Evolutionary conservation across 225 moss, liverwort and hornwort species (phyloP).

Genomic region (Rhytidiadelphus loreus): DNA sequence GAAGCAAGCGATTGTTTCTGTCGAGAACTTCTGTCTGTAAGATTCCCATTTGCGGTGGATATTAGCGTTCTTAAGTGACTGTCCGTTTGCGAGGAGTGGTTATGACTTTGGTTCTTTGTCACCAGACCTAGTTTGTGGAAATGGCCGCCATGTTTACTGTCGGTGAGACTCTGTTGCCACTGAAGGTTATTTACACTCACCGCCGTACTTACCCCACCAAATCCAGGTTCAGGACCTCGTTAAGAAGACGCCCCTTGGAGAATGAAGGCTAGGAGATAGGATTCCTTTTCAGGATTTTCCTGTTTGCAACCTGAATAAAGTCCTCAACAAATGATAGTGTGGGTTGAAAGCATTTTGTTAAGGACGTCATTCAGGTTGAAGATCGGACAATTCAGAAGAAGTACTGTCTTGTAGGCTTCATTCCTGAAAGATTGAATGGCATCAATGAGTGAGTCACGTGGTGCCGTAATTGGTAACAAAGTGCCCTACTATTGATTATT

Average conservation of each 20-base stretch:
- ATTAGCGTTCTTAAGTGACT: not conserved
- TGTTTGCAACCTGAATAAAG: not conserved
- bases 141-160: not conserved
- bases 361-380: not conserved
- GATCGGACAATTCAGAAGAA: not conserved
- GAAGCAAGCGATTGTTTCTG: not conserved
- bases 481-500: not conserved
- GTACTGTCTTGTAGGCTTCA: not conserved
- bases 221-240: not conserved
- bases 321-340: not conserved
- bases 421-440: not conserved
- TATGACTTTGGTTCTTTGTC: not conserved
- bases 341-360: not conserved
- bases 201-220: not conserved
- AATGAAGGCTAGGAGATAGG: not conserved
- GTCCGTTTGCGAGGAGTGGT: not conserved
- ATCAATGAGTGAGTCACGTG: not conserved
- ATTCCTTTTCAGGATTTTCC: not conserved
- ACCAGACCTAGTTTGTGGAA: not conserved
- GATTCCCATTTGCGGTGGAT: not conserved
- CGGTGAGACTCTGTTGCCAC: not conserved
- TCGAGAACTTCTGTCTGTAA: not conserved
- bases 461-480: not conserved
- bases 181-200: not conserved
- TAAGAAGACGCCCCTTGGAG: not conserved